Conservation (phyloP, 495 filamentous ascomycete genomes). For the Aspergillus wentii region DNA sequence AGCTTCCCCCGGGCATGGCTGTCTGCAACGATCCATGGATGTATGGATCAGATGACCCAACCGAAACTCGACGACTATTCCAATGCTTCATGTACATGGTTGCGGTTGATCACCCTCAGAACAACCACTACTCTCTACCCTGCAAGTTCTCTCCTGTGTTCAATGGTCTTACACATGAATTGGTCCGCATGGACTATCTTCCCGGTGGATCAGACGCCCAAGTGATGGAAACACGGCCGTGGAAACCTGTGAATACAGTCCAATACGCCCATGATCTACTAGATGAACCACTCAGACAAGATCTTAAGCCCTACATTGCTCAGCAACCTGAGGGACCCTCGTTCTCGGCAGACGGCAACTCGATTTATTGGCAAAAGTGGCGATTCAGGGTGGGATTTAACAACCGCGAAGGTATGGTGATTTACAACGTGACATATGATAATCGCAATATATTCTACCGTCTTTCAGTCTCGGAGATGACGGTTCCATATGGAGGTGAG, state of each 20-base stretch:
- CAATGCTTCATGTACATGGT: slow-evolving; percentile 45
- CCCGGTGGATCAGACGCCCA: slow-evolving; percentile 31
- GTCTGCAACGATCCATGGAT: slow-evolving; percentile 46
- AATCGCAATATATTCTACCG: slow-evolving; percentile 64
- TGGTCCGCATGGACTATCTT: slow-evolving; percentile 52
- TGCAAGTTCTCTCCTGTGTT: slow-evolving; percentile 75
- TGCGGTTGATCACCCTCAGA: slow-evolving; percentile 34
- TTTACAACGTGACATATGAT: slow-evolving; percentile 65
- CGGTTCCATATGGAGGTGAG: slow-evolving; percentile 51
- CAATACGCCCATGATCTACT: slow-evolving; percentile 39
- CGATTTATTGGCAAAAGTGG: slow-evolving; percentile 65
- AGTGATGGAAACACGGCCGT: slow-evolving; percentile 28
- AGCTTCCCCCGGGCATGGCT: slow-evolving; percentile 33
- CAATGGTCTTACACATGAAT: slow-evolving; percentile 55
- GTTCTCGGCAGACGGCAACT: slow-evolving; percentile 51
- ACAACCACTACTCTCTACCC: slow-evolving; percentile 77
- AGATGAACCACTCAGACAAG: slow-evolving; percentile 37
- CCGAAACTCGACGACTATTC: slow-evolving; percentile 35
- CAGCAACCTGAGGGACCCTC: slow-evolving; percentile 74
- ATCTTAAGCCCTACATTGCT: slow-evolving; percentile 73
- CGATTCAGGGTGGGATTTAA: slow-evolving; percentile 62
- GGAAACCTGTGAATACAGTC: slow-evolving; percentile 52
- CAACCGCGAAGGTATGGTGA: slow-evolving; percentile 56
- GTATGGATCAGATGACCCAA: slow-evolving; percentile 35
- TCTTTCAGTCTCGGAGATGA: slow-evolving; percentile 70